Base-by-base conservation (phyloP, 2,329 filamentous ascomycete genomes). In the Calycina herbarum region DNA sequence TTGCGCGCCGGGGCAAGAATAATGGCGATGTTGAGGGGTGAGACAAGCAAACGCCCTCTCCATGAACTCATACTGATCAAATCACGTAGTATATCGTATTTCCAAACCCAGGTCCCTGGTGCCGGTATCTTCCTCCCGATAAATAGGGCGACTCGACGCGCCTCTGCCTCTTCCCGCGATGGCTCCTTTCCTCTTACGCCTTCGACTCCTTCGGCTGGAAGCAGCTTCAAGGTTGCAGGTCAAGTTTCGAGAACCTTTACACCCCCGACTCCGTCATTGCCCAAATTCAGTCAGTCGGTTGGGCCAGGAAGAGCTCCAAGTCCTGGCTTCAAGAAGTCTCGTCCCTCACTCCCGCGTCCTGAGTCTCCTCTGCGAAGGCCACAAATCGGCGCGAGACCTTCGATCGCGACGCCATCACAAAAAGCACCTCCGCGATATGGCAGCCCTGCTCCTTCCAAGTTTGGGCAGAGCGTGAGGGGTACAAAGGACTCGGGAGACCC, bases 11-110 rank as follows among this genome's bases (percentile, higher is more conserved):
- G 75, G 95, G 95, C 40, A 99, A 99, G 83, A 99, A 99, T 76
- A 96, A 86, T 74, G 95, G 95, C 69, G 94, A 97, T 77, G 95
- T 98, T 63, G 94, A 98, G 72, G 95, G 94, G 92, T 94, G 83
- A 79, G 86, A 77, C 68, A 71, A 56, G 75, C 69, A 70, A 70
- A 69, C 66, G 67, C 64, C 62, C 59, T 68, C 64, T 56, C 58
- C 38, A 58, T 54, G 54, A 20, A 45, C 40, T 48, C 45, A 31
- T 70, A 70, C 66, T 75, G 71, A 72, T 51, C 72, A 72, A 63
- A 58, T 67, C 57, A 64, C 69, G 45, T 75, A 89, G 87, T 64
- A 75, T 89, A 59, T 86, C 82, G 40, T 99, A 99, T 79, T 99
- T 99, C 77, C 84, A 82, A 42, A 97, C 95, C 11, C 84, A 85